Conservation (phyloP, 495 filamentous ascomycete species). For the Xylaria telfairii region DNA sequence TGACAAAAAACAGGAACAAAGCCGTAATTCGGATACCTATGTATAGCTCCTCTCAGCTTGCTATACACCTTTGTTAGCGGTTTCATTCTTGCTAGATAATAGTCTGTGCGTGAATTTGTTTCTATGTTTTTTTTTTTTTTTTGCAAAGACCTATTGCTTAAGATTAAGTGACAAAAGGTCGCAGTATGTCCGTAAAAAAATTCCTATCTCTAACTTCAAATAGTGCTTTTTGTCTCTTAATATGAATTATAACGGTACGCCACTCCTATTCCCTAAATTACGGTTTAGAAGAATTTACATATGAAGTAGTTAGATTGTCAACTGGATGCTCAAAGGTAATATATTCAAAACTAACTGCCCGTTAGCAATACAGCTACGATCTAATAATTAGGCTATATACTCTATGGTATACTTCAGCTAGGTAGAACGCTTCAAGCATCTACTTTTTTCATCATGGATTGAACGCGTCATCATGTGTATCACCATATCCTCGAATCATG, state of each 20-base stretch:
- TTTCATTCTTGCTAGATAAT: no score
- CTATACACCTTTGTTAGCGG: no score
- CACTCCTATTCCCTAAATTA: neutral
- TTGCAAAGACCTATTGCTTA: no score
- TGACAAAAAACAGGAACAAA: neutral
- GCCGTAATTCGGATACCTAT: neutral
- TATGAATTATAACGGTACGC: neutral
- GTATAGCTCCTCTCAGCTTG: neutral
- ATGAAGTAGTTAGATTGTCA: neutral
- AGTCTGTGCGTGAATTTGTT: no score
- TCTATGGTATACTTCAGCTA: neutral
- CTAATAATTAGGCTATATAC: neutral
- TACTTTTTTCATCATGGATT: neutral
- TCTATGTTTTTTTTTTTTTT: no score
- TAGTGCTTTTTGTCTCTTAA: neutral
- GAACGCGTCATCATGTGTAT: constrained; percentile 1
- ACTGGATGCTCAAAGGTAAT: neutral
- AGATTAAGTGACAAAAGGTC: no score
- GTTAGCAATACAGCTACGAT: neutral
- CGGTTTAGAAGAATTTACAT: neutral
- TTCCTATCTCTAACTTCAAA: no score
- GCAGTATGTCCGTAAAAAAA: no score
- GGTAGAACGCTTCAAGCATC: neutral
- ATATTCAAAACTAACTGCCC: neutral
- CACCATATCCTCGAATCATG: constrained; percentile 27